Evolutionary conservation across 345 rosid genomes (phyloP), one percentile per base, ranked within the genome.

Genomic region (Euphorbia tirucalli): DNA sequence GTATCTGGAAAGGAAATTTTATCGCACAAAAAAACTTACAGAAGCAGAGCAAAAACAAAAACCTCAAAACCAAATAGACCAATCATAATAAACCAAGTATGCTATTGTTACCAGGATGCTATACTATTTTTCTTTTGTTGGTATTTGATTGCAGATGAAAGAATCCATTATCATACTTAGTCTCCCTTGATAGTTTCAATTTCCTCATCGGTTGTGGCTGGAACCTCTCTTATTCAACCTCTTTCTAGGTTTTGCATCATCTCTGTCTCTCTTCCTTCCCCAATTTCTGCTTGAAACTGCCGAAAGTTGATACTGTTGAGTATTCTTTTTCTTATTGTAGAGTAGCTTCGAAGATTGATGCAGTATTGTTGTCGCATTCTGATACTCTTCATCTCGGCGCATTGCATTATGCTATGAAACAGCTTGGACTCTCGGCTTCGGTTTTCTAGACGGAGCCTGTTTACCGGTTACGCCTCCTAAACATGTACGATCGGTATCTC

Each of bases 311-410:
- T 4, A 46, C 32, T 46, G 7, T 25, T n/a, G 11, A 11, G 13
- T 16, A 21, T 54, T 46, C 2, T 46, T 16, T 46, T 46, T 46
- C 3, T 19, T 52, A 25, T 61, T 77, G 69, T 86, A 93, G 97
- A 71, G 92, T 90, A 60, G 93, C 96, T 74, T 86, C 97, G 10
- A 85, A 79, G 0, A 64, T 95, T 62, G 97, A 95, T 69, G 99
- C 97, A 11, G 97, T 95, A 7, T 76, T 95, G 77, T 83, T 95
- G 60, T 89, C 99, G 18, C 92, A 92, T 74, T 39, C 96, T 7
- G 99, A 95, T 71, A 95, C 97, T 11, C 85, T 92, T 79, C 99
- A 95, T 74, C 82, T 95, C 9, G 99, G 97, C 11, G 99, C 97
- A 59, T 87, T 95, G 70, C 97, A 97, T 25, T 95, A 90, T 72